These are phyloP conservation scores for Cetraspora pellucida DNA, from an alignment of 192 early-diverging fungal genomes.

Conservation along the genomic window DNA sequence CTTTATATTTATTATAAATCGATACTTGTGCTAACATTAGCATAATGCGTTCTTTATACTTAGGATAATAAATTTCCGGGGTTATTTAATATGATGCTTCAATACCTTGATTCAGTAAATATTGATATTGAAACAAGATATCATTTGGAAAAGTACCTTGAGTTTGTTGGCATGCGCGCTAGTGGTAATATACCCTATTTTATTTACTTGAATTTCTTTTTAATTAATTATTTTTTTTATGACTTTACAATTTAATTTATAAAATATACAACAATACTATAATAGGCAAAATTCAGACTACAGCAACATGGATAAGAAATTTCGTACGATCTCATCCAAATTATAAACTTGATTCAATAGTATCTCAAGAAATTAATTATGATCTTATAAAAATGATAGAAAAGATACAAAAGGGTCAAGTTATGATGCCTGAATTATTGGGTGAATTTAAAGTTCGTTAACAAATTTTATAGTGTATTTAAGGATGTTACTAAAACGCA, in stretches of 20 bases:
- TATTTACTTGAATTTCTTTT: too few relatives aligned
- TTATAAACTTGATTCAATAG: conserved; percentile 89
- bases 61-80: conserved; percentile 73
- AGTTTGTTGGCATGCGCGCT: conserved; percentile 78
- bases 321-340: conserved; percentile 85
- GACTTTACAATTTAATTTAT: neutral
- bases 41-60: neutral
- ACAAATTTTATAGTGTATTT: too few relatives aligned
- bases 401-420: conserved; percentile 58
- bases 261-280: neutral
- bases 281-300: conserved; percentile 68
- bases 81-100: conserved; percentile 77
- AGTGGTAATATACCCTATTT: conserved; percentile 53
- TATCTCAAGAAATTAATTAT: conserved; percentile 80
- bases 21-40: neutral
- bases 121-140: conserved; percentile 68
- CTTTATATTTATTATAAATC: neutral
- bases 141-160: conserved; percentile 73
- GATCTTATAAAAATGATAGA: conserved; percentile 74
- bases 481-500: too few relatives aligned
- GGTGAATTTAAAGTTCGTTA: too few relatives aligned
- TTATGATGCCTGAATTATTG: conserved; percentile 52
- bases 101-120: conserved; percentile 77
- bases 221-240: neutral
- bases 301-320: conserved; percentile 87